Percentiles rank a stretch among this genome's conserved stretches.
Conservation (phyloP, 2,329 filamentous ascomycete species). For the Fusarium solani-melongenae region DNA sequence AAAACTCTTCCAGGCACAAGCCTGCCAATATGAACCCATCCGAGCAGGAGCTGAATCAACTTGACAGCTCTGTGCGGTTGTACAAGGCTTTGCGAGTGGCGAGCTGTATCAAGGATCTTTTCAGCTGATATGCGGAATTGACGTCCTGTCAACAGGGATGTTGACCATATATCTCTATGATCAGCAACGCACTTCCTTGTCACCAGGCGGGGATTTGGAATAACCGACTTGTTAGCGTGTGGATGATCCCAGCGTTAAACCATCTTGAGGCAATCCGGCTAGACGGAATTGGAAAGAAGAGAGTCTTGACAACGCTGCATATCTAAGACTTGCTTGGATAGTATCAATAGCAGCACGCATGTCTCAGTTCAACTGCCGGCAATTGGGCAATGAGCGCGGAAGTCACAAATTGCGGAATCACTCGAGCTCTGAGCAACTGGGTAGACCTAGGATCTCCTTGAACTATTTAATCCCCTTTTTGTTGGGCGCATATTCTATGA, state of each 20-base stretch:
- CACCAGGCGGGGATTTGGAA: neutral
- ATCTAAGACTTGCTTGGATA: neutral
- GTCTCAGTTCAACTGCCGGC: neutral
- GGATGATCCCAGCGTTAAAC: neutral
- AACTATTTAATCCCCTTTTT: neutral
- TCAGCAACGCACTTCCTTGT: neutral
- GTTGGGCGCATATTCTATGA: neutral
- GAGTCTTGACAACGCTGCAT: neutral
- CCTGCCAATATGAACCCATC: neutral
- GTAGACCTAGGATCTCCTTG: neutral
- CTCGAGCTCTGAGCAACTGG: neutral
- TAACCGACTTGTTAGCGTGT: neutral
- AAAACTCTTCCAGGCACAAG: neutral
- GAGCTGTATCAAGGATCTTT: neutral
- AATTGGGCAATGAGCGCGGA: neutral
- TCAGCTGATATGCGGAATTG: neutral
- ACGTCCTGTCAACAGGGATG: neutral
- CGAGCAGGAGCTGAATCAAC: neutral
- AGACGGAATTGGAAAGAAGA: neutral
- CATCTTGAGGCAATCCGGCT: neutral
- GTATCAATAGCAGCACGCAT: neutral
- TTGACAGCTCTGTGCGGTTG: neutral
- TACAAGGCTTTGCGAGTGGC: neutral
- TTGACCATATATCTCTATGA: neutral
- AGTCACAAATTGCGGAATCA: neutral